phyloP scores from a whole-genome alignment of 164 flowering plant genomes.

The Platanus orientalis region DNA sequence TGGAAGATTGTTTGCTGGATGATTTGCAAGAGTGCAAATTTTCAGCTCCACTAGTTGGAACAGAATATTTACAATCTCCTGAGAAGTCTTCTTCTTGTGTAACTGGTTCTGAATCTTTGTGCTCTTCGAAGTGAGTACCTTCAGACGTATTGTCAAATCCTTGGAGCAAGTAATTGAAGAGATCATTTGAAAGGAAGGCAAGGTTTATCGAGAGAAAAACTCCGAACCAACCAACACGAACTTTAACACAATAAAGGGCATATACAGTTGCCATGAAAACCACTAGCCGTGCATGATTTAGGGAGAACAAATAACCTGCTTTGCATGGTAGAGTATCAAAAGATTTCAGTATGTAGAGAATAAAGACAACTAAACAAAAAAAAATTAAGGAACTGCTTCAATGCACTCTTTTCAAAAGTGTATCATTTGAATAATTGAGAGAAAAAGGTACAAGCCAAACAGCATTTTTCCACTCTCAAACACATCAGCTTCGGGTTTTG shows the following conservation, averaged over 20 bases:
- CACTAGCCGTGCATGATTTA: slow-evolving; percentile 86
- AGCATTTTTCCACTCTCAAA: no score
- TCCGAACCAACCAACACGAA: slow-evolving; percentile 85
- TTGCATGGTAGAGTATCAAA: not conserved
- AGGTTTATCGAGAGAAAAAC: slow-evolving; percentile 77
- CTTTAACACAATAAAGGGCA: slow-evolving; percentile 73
- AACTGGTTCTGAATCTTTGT: slow-evolving; percentile 47
- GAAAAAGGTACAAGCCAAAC: no score
- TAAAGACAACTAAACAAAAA: not conserved
- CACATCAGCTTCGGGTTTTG: no score
- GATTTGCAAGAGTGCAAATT: slow-evolving; percentile 58
- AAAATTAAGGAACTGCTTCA: not conserved
- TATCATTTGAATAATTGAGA: no score
- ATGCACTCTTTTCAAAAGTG: not conserved
- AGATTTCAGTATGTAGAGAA: not conserved
- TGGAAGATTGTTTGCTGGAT: slow-evolving; percentile 44
- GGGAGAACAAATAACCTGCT: slow-evolving; percentile 87
- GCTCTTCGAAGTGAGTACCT: slow-evolving; percentile 47
- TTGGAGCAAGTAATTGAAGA: slow-evolving; percentile 64
- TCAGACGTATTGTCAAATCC: slow-evolving; percentile 70
- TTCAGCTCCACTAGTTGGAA: slow-evolving; percentile 54
- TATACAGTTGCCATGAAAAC: slow-evolving; percentile 75
- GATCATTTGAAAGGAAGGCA: slow-evolving; percentile 78
- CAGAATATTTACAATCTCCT: slow-evolving; percentile 51
- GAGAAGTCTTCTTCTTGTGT: slow-evolving; percentile 61